These are phyloP conservation scores for Eucalyptus curtisii DNA, from an alignment of 345 rosid species.

Conservation along the genomic window DNA sequence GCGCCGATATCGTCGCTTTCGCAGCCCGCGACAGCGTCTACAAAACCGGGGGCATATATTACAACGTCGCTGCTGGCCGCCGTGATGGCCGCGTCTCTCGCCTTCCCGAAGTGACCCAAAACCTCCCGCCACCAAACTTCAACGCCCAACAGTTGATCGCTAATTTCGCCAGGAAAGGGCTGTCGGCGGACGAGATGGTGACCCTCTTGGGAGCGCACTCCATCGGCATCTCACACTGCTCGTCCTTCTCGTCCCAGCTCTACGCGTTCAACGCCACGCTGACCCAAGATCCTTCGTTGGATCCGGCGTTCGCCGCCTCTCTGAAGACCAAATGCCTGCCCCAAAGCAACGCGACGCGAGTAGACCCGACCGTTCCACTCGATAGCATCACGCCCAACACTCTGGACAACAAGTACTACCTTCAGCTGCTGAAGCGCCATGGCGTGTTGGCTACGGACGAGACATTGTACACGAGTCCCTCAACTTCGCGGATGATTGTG, in stretches of 20 bases:
- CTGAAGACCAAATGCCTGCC: slow-evolving; percentile 29
- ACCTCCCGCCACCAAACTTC: slow-evolving; percentile 15
- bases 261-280: slow-evolving; percentile 18
- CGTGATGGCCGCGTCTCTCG: slow-evolving; percentile 23
- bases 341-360: neutral
- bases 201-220: slow-evolving; percentile 39
- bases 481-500: slow-evolving; percentile 2
- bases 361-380: slow-evolving; percentile 1
- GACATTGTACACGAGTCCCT: slow-evolving; percentile 8
- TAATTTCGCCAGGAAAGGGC: slow-evolving; percentile 17
- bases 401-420: slow-evolving; percentile 26
- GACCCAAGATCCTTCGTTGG: slow-evolving; percentile 22
- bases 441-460: slow-evolving; percentile 28
- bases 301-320: slow-evolving; percentile 2
- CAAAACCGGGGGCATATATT: slow-evolving; percentile 9
- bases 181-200: slow-evolving; percentile 30
- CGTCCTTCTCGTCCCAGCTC: slow-evolving; percentile 18
- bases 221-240: slow-evolving; percentile 25
- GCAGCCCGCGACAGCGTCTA: slow-evolving; percentile 23
- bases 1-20: slow-evolving; percentile 36
- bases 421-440: neutral
- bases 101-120: neutral
- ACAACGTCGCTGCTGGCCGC: slow-evolving; percentile 23
- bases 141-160: slow-evolving; percentile 6
- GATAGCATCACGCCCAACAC: slow-evolving; percentile 4